Conservation (phyloP, 305 asterid species). For the Fraxinus latifolia region DNA sequence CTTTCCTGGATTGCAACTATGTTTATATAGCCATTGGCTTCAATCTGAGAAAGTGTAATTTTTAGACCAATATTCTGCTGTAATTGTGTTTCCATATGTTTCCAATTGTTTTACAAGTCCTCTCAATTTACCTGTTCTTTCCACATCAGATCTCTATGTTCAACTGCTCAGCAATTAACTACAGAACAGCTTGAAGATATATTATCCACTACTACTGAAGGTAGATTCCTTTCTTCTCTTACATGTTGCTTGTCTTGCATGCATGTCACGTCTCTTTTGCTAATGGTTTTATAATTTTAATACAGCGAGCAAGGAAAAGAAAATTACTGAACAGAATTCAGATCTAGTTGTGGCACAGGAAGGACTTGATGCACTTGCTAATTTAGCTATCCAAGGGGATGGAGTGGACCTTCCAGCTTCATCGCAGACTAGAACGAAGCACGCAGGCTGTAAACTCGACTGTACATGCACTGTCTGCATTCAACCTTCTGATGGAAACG, state of each 20-base stretch:
- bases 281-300: background rate
- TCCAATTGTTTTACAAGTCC: background rate
- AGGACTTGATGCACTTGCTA: slow-evolving; percentile 44
- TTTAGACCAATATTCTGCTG: background rate
- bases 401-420: slow-evolving; percentile 27
- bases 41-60: background rate
- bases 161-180: slow-evolving; percentile 35
- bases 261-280: background rate
- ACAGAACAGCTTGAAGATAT: slow-evolving; percentile 31
- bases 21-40: background rate
- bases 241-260: background rate
- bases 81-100: background rate
- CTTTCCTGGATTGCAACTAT: background rate
- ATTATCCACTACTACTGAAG: slow-evolving; percentile 25
- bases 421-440: slow-evolving; percentile 36
- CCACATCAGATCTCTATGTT: slow-evolving; percentile 37
- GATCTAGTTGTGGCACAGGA: slow-evolving; percentile 32
- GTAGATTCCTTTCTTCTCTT: slow-evolving; percentile 18
- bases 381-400: slow-evolving; percentile 37
- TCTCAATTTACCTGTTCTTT: slow-evolving; percentile 11
- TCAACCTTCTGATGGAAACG: slow-evolving; percentile 48
- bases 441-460: slow-evolving; percentile 42
- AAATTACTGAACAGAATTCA: slow-evolving; percentile 32
- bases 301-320: slow-evolving; percentile 36
- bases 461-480: slow-evolving; percentile 48